phyloP scores from a whole-genome alignment of 2,329 filamentous ascomycete species.

The Fusarium redolens region DNA sequence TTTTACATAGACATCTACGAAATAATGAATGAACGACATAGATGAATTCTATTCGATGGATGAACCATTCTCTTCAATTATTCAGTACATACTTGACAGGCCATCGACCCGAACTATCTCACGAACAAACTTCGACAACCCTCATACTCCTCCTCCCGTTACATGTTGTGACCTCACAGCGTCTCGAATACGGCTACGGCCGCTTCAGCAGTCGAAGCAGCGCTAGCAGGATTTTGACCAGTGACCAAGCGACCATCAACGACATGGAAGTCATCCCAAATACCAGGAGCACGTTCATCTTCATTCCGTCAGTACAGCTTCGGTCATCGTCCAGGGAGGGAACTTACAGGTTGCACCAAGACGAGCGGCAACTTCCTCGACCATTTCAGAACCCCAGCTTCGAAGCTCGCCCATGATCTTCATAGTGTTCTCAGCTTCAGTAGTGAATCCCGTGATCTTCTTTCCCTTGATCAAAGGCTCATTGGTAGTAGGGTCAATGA shows the following conservation, averaged over 20 bases:
- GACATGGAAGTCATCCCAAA: conserved; percentile 17
- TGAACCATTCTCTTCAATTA: fast-evolving
- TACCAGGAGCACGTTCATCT: conserved; percentile 10
- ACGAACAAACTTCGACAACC: background rate
- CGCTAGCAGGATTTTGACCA: conserved; percentile 19
- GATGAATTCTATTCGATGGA: background rate
- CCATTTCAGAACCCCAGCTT: conserved; percentile 5
- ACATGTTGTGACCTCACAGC: background rate
- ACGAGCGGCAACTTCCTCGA: conserved; percentile 7
- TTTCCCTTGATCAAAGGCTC: conserved; percentile 21
- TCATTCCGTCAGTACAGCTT: background rate
- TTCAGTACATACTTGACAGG: background rate
- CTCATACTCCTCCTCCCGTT: too few relatives aligned
- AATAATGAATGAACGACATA: background rate
- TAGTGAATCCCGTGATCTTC: conserved; percentile 12
- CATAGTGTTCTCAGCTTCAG: background rate
- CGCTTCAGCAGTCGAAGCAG: conserved; percentile 5
- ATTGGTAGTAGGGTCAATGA: conserved; percentile 1
- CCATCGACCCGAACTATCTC: fast-evolving
- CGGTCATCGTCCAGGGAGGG: fast-evolving
- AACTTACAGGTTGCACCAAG: conserved; percentile 17
- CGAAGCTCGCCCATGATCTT: conserved; percentile 13
- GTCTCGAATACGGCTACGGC: conserved; percentile 4
- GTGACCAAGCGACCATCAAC: conserved; percentile 16
- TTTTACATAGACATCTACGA: fast-evolving